Base-by-base conservation (phyloP, 257 asterid genomes). In the Nyctanthes arbortristis region DNA sequence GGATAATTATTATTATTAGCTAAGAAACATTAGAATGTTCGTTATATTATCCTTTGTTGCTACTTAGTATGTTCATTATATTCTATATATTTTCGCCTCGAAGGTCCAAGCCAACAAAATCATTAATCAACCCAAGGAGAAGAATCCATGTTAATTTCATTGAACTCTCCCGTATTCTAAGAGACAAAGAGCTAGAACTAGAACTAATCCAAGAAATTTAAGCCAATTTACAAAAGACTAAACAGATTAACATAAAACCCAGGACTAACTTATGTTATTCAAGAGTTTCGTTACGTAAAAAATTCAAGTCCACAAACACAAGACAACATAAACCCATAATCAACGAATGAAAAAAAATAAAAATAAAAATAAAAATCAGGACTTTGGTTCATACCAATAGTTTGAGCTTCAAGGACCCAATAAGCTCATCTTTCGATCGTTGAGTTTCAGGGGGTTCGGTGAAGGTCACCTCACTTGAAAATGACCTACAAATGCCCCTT, bases 341-440 rank as follows among this genome's bases (percentile, higher is more conserved):
- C 29, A 61, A 34, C 25, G 31, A 63, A 14, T 30, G 1, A 37
- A 32, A 1, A 32, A 64, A 67, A 18, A 4, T 33, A 3, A 14
- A 22, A 7, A 0, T 5, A 6, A 60, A 54, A 30, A 18, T 2
- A 16, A 30, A 43, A 62, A 70, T 16, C 4, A 61, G 33, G 28
- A 70, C 16, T 30, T 10, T 22, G 54, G 71, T 32, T 63, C 49
- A n/a, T 71, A 92, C 96, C 91, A 92, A 72, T 60, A 90, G 74
- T 58, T 90, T 93, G 74, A 90, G 72, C 87, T 93, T 93, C 24
- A 85, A 81, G 37, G 81, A 62, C 43, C 77, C 87, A 58, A 77
- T 55, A 61, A 68, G 67, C 47, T 81, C 82, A 22, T 68, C 65
- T 27, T 63, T 80, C 11, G 89, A 40, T 39, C 74, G 66, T 63